These are phyloP conservation scores for Castanea crenata DNA, from an alignment of 306 rosid genomes.

Conservation along the genomic window DNA sequence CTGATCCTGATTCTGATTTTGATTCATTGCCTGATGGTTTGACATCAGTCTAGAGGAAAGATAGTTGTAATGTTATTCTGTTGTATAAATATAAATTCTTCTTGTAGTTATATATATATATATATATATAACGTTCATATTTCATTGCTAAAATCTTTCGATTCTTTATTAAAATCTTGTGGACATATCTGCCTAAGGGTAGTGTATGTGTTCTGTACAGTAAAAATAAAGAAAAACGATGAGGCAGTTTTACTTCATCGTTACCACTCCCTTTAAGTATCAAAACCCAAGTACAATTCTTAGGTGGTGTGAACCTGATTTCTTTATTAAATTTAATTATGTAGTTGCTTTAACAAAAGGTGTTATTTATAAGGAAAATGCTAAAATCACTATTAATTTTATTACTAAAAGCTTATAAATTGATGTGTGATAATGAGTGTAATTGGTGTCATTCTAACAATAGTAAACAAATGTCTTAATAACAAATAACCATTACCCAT, in stretches of 20 bases:
- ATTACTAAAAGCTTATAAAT: too few relatives aligned
- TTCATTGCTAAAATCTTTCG: neutral
- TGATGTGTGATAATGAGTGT: too few relatives aligned
- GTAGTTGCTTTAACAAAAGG: too few relatives aligned
- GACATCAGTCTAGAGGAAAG: constrained; percentile 46
- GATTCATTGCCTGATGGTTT: constrained; percentile 75
- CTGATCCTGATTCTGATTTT: constrained; percentile 48
- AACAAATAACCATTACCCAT: too few relatives aligned
- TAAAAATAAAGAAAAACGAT: neutral
- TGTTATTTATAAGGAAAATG: too few relatives aligned
- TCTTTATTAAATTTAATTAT: too few relatives aligned
- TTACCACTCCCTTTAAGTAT: neutral
- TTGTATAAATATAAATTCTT: neutral
- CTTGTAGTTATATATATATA: neutral
- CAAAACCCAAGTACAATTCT: too few relatives aligned
- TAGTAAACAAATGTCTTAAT: too few relatives aligned
- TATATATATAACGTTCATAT: neutral
- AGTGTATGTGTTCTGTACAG: neutral
- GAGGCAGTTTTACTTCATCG: neutral
- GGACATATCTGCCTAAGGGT: neutral
- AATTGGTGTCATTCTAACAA: too few relatives aligned
- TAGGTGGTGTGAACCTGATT: too few relatives aligned
- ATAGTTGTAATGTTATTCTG: neutral
- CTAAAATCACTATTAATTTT: too few relatives aligned
- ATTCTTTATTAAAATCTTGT: neutral